Conservation (phyloP, 768 basidiomycete genomes). For the Serendipita sp. region DNA sequence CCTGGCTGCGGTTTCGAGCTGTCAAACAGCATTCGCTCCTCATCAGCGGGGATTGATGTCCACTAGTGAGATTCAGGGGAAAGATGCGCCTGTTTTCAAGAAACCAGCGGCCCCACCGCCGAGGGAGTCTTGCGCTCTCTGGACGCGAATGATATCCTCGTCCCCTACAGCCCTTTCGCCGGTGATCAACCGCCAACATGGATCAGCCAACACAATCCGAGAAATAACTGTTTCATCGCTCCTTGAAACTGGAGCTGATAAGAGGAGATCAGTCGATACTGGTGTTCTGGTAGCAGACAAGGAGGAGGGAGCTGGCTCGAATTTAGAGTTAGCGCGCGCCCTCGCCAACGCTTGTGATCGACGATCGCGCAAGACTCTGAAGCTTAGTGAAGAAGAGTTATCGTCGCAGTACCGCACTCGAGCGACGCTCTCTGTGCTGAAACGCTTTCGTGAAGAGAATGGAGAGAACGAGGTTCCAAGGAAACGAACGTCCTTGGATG, state of each 20-base stretch:
- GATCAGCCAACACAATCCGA: background rate
- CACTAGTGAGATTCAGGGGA: background rate
- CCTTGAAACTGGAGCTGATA: background rate
- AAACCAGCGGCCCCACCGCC: background rate
- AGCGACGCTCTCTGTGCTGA: background rate
- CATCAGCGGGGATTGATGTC: background rate
- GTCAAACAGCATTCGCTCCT: background rate
- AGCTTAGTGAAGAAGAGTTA: background rate
- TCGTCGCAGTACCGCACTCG: background rate
- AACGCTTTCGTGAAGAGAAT: background rate
- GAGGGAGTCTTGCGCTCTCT: background rate
- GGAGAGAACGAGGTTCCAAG: background rate
- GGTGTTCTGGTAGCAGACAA: background rate
- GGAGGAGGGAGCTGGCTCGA: background rate
- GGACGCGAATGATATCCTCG: slow-evolving; percentile 1
- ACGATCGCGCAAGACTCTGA: background rate
- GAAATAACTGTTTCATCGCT: background rate
- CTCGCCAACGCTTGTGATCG: background rate
- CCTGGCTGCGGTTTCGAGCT: background rate
- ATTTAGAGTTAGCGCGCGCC: background rate
- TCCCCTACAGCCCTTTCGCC: background rate
- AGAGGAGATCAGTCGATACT: background rate
- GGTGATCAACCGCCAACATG: background rate
- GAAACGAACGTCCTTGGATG: background rate
- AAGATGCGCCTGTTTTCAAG: background rate